Conservation (phyloP, 441 rosid genomes). For the Eutrema salsugineum region DNA sequence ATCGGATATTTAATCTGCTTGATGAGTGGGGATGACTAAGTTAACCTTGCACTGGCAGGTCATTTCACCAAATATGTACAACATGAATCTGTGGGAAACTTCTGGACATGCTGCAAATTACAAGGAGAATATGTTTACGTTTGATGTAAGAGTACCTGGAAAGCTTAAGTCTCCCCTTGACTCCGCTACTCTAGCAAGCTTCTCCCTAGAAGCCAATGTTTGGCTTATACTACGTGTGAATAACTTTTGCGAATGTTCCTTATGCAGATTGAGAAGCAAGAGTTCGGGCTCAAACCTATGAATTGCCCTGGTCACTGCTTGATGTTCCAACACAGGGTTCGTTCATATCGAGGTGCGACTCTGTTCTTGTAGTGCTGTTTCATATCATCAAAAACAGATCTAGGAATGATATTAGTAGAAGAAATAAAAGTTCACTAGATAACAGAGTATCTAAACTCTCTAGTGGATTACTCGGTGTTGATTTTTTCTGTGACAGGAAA, state of each 20-base stretch:
- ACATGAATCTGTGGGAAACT: constrained; percentile 97
- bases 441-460: background rate
- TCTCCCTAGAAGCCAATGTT: background rate
- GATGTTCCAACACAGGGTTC: constrained; percentile 92
- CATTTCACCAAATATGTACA: constrained; percentile 84
- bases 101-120: constrained; percentile 99
- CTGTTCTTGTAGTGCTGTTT: background rate
- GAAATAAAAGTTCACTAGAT: background rate
- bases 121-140: constrained; percentile 94
- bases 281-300: constrained; percentile 98
- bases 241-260: constrained; percentile 19
- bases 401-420: background rate
- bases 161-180: constrained; percentile 6
- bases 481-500: background rate
- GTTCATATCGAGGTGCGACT: constrained; percentile 79
- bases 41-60: constrained; percentile 55
- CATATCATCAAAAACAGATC: background rate
- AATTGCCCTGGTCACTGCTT: constrained; percentile 98
- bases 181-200: background rate
- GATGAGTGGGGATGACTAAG: constrained; percentile 11
- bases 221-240: background rate
- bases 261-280: constrained; percentile 89
- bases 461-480: background rate
- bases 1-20: constrained; percentile 7
- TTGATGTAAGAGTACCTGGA: constrained; percentile 56